Evolutionary conservation across 805 yeast species (phyloP), one percentile per base, ranked within the genome.

Genomic region (Nakazawaea ernobii): DNA sequence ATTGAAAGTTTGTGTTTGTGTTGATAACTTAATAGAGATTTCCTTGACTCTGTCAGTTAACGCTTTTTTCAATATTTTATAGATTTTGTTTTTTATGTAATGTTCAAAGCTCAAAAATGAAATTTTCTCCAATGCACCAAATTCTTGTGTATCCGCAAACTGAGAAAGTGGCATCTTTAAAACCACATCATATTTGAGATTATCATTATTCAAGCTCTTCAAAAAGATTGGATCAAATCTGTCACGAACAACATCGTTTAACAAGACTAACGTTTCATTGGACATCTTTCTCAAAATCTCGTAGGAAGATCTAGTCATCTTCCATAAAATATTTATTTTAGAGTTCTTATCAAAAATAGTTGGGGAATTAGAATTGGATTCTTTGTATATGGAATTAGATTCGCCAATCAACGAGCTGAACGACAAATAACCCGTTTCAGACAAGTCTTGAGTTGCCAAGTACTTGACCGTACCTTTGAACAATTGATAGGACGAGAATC

Each of bases 401-500:
- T 74, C 80, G 13, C 80, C 82, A 45, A 75, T 63, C 26, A 68
- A 58, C 5, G 87, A 80, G 49, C 79, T 71, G 59, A 86, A 84
- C 28, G 86, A 82, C 39, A 86, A 65, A 57, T 85, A 82, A 1
- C 92, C 94, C 17, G 65, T 62, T 8, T 69, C 59, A 46, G 75
- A 69, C 42, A 91, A 65, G 62, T 90, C 95, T 73, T 83, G 82
- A 2, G 86, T 78, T 2, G 97, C 95, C 51, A 92, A 61, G 59
- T 85, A 91, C 56, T 81, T 80, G 48, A 94, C 73, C 1, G 87
- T 81, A 60, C 95, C 97, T 61, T 88, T 91, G 71, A 94, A 94
- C 44, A 94, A 69, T 67, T 94, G 99, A 61, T 90, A 94, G 20
- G 95, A 84, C 3, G 96, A 89, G 63, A 86, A 92, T 0, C 98